Evolutionary conservation across 2,329 filamentous ascomycete species (phyloP).

Genomic region (Fusarium sororula): DNA sequence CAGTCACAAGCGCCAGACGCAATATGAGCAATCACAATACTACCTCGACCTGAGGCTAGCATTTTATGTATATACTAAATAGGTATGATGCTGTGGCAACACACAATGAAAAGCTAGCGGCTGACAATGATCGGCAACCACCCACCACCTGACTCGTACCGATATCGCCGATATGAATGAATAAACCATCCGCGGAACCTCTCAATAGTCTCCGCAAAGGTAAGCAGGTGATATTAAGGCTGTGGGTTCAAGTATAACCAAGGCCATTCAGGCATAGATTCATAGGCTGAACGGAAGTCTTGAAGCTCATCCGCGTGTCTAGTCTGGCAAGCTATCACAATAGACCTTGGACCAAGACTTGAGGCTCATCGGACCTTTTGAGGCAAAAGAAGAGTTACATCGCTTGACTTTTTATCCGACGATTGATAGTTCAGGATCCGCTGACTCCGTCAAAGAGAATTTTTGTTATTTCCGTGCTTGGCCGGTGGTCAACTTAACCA

Average conservation of each 20-base stretch:
- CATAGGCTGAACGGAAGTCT: neutral
- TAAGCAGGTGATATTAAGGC: neutral
- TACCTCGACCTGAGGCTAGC: neutral
- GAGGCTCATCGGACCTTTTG: neutral
- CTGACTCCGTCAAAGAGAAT: neutral
- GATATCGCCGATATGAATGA: no score
- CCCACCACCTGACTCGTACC: neutral
- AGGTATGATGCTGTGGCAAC: neutral
- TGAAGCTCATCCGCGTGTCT: neutral
- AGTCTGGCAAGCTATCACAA: neutral
- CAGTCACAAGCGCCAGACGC: neutral
- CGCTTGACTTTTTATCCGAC: neutral
- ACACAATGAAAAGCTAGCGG: neutral
- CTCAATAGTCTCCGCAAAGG: neutral
- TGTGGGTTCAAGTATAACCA: neutral
- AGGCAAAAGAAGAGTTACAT: neutral
- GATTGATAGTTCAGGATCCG: neutral
- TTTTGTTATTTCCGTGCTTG: neutral
- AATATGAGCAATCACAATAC: neutral
- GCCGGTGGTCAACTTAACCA: neutral
- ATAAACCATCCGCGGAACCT: neutral
- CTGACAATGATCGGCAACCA: neutral
- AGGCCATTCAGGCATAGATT: neutral
- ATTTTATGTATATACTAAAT: neutral
- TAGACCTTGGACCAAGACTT: neutral